A percentile compares a stretch with the other conserved stretches of the same genome.
Evolutionary conservation across 306 rosid genomes (phyloP).

Genomic region (Herpetospermum pedunculosum): DNA sequence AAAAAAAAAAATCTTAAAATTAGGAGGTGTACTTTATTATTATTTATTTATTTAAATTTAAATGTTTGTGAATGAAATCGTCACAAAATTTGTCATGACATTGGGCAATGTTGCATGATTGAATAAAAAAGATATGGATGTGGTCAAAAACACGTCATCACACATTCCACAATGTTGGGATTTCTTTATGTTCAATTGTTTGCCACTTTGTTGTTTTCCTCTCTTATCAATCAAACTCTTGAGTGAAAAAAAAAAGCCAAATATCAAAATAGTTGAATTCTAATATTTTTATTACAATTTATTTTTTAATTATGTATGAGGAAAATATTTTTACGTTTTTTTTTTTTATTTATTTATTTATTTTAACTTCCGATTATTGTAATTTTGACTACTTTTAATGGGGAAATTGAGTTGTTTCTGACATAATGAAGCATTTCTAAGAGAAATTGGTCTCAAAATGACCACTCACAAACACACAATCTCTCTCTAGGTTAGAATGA

Average conservation of each 20-base stretch:
- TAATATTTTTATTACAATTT: background rate
- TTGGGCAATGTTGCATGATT: background rate
- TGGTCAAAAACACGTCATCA: background rate
- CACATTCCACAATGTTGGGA: background rate
- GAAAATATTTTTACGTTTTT: background rate
- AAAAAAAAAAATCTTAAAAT: too few species aligned
- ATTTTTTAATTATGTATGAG: background rate
- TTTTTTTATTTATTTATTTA: too few species aligned
- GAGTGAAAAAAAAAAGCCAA: background rate
- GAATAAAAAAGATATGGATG: background rate
- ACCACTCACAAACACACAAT: background rate
- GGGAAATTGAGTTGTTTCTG: background rate
- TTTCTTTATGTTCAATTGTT: background rate
- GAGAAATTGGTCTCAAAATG: background rate
- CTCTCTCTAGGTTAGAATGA: too few species aligned
- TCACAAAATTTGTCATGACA: background rate
- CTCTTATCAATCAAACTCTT: background rate
- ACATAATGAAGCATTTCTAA: background rate
- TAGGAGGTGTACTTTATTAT: background rate
- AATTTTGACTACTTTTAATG: background rate
- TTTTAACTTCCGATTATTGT: background rate
- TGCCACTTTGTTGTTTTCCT: background rate
- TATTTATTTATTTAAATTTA: background rate
- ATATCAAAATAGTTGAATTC: background rate
- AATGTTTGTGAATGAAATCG: background rate